phyloP scores from a whole-genome alignment of 164 flowering plant species.

The Vitis riparia region DNA sequence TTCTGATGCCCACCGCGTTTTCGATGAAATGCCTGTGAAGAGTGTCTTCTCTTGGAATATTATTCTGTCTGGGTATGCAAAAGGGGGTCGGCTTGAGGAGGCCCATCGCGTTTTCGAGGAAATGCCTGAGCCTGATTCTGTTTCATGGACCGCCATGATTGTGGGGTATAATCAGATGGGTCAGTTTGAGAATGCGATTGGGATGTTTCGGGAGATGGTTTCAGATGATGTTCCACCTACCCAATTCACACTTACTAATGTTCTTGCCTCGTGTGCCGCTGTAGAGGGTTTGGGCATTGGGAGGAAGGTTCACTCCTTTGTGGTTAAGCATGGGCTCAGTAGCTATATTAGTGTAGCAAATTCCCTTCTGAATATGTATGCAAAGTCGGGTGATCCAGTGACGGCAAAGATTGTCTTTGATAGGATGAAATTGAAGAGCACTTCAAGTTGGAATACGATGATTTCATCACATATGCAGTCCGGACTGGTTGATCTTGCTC shows the following conservation, averaged over 20 bases:
- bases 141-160: constrained; percentile 84
- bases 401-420: constrained; percentile 59
- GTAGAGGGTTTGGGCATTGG: constrained; percentile 50
- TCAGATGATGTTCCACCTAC: constrained; percentile 39
- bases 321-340: constrained; percentile 61
- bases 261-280: constrained; percentile 70
- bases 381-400: constrained; percentile 57
- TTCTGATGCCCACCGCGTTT: constrained; percentile 40
- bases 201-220: constrained; percentile 63
- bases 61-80: constrained; percentile 62
- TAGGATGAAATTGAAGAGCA: constrained; percentile 43
- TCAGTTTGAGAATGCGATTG: constrained; percentile 40
- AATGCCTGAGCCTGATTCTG: constrained; percentile 71
- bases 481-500: constrained; percentile 60
- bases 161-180: constrained; percentile 69
- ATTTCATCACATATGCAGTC: constrained; percentile 57
- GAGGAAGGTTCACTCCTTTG: constrained; percentile 68
- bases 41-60: constrained; percentile 49
- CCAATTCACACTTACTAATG: constrained; percentile 66
- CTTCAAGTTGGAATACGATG: constrained; percentile 67
- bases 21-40: constrained; percentile 57
- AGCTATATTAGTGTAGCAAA: constrained; percentile 61
- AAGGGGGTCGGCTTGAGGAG: constrained; percentile 41
- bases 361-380: constrained; percentile 86
- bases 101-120: constrained; percentile 43